Conservation (phyloP, 345 rosid genomes). For the Xanthoceras sorbifolium region DNA sequence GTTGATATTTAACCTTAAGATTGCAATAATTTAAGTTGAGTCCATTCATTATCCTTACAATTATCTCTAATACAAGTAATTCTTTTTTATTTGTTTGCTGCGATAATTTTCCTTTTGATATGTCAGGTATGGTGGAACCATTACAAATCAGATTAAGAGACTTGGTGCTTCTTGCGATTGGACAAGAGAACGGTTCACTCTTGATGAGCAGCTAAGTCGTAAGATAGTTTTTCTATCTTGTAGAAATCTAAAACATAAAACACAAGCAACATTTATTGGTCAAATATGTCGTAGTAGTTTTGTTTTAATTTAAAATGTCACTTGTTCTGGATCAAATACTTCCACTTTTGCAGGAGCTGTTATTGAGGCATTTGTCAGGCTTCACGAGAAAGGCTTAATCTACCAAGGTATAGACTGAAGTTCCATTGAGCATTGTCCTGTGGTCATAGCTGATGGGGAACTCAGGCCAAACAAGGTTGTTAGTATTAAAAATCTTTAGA, state of each 20-base stretch:
- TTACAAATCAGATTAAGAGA: constrained; percentile 90
- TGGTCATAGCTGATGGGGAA: background rate
- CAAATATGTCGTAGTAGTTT: background rate
- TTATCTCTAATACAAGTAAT: background rate
- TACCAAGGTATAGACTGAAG: constrained; percentile 64
- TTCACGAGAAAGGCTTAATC: constrained; percentile 92
- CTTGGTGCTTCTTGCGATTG: constrained; percentile 99
- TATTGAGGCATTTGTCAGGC: constrained; percentile 85
- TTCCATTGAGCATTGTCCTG: constrained; percentile 9
- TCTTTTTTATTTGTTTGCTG: background rate
- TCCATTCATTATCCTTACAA: background rate
- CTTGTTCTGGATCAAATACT: constrained; percentile 34
- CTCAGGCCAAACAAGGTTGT: background rate
- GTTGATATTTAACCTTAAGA: background rate
- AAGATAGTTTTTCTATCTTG: constrained; percentile 59
- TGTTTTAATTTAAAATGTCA: background rate
- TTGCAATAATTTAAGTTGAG: background rate
- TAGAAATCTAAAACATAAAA: constrained; percentile 17
- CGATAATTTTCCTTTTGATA: constrained; percentile 7
- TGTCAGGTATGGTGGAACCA: constrained; percentile 90
- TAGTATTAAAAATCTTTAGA: background rate
- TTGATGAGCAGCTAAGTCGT: constrained; percentile 98
- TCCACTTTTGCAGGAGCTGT: constrained; percentile 71
- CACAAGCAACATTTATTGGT: constrained; percentile 5
- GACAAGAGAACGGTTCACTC: constrained; percentile 92